Base-by-base conservation (phyloP, 306 rosid genomes). In the Cicer judaicum region DNA sequence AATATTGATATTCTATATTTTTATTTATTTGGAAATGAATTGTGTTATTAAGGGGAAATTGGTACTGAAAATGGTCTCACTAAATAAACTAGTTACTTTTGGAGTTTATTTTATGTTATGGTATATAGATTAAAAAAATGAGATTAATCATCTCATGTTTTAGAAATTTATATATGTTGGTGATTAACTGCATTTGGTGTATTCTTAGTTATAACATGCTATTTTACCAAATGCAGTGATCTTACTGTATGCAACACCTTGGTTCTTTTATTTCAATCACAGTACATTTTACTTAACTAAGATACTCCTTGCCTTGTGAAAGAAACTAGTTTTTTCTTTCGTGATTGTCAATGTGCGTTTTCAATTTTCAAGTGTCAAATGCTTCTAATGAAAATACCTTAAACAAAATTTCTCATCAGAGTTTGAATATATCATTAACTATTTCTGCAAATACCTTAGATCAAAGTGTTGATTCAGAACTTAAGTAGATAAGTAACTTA, bases 381-480 rank as follows among this genome's bases (percentile, higher is more conserved):
- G 15, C 44, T 73, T 39, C n/a, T 0, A 18, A 6, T 50, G 46
- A 6, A 3, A 34, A 36, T 36, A 11, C 56, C 40, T 8, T 39
- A 13, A 7, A 34, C 11, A 7, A 29, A 53, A 12, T 53, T 52
- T 19, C 53, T 65, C 7, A 38, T 24, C 74, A 43, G 39, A 66
- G 21, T 40, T 43, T 61, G 52, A 65, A 40, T 21, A 15, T 42
- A 47, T n/a, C 15, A 56, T 53, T 38, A 8, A 7, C 42, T 39
- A 50, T 43, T 57, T 14, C 12, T 5, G 42, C 42, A 66, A 59
- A 73, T 57, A 8, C 16, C 55, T 16, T 15, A 11, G 19, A 63
- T 64, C 11, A 43, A 1, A 67, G 19, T 72, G 52, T 49, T 63
- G 74, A n/a, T 64, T 79, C 11, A 72, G 53, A 62, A 10, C 44